Conservation (phyloP, 2,329 filamentous ascomycete genomes). For the Botryotinia globosa region DNA sequence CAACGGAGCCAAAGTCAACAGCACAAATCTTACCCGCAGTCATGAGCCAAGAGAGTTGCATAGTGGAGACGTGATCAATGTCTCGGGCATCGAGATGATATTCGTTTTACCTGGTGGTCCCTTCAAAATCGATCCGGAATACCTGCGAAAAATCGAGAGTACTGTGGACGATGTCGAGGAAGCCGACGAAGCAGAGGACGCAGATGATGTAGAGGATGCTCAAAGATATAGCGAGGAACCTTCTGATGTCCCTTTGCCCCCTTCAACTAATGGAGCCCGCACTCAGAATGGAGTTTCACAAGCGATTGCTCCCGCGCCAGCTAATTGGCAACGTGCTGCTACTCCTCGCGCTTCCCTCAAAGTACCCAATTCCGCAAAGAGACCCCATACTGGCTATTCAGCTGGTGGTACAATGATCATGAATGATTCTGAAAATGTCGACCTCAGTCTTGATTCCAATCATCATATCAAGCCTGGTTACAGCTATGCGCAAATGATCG, state of each 20-base stretch:
- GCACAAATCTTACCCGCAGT: conserved; percentile 65
- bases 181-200: conserved; percentile 26
- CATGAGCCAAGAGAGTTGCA: conserved; percentile 57
- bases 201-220: conserved; percentile 5
- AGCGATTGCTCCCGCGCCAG: conserved; percentile 57
- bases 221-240: conserved; percentile 3
- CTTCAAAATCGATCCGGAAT: conserved; percentile 65
- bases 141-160: conserved; percentile 63
- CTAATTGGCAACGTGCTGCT: conserved; percentile 60
- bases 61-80: conserved; percentile 88
- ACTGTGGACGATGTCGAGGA: conserved; percentile 6
- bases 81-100: conserved; percentile 95
- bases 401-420: conserved; percentile 45
- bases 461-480: conserved; percentile 93
- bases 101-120: conserved; percentile 81
- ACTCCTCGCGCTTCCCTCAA: conserved; percentile 43
- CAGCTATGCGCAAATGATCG: conserved; percentile 96
- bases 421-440: conserved; percentile 54
- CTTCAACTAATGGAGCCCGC: conserved; percentile 1
- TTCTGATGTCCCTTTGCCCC: not conserved
- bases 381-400: conserved; percentile 33
- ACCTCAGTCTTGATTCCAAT: conserved; percentile 78
- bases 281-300: conserved; percentile 40
- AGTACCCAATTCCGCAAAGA: conserved; percentile 29
- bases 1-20: conserved; percentile 86